Conservation (phyloP, 1,139 yeast genomes). For the Kurtzmaniella quercitrusa region DNA sequence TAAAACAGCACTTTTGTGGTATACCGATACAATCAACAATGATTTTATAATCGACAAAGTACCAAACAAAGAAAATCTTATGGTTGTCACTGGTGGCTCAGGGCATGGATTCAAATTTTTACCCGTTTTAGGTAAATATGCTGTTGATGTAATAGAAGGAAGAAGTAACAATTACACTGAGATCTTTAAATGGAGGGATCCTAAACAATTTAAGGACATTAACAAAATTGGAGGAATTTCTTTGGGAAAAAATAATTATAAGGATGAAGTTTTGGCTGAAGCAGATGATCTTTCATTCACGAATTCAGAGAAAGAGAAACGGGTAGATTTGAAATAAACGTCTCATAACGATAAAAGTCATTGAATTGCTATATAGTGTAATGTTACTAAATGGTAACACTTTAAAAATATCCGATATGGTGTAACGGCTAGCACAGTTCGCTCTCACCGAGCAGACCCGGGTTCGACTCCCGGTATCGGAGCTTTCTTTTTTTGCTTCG, state of each 20-base stretch:
- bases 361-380: too few species aligned
- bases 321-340: neutral
- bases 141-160: slow-evolving; percentile 23
- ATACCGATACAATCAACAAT: slow-evolving; percentile 39
- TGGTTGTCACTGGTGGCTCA: slow-evolving; percentile 44
- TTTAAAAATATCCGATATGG: slow-evolving; percentile 70
- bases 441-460: slow-evolving; percentile 82
- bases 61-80: slow-evolving; percentile 31
- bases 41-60: slow-evolving; percentile 38
- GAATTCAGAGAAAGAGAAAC: neutral
- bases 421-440: slow-evolving; percentile 83
- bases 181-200: slow-evolving; percentile 30
- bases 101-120: slow-evolving; percentile 39
- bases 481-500: slow-evolving; percentile 19
- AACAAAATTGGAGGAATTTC: slow-evolving; percentile 7
- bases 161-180: slow-evolving; percentile 18
- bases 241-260: neutral
- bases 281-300: neutral
- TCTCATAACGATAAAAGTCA: too few species aligned
- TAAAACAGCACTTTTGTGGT: slow-evolving; percentile 25
- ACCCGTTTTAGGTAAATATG: slow-evolving; percentile 29
- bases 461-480: slow-evolving; percentile 85
- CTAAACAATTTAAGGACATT: slow-evolving; percentile 12
- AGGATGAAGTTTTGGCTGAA: neutral
- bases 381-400: too few species aligned